A percentile compares a stretch with the other conserved stretches of the same genome.
Evolutionary conservation across 2,329 filamentous ascomycete genomes (phyloP).

Genomic region (Dactylellina cionopaga): DNA sequence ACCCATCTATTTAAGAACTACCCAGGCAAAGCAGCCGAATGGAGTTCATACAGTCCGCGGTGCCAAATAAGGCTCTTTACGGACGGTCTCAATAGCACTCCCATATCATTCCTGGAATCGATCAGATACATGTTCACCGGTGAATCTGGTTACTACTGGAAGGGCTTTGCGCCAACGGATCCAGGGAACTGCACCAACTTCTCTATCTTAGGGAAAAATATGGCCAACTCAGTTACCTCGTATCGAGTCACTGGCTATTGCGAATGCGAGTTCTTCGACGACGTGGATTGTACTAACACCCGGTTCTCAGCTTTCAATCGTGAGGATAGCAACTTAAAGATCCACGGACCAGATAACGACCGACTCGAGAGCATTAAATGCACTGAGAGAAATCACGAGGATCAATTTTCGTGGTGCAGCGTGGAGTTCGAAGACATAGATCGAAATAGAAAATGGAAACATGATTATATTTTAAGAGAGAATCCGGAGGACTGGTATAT

Average conservation of each 20-base stretch:
- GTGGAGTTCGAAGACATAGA: background rate
- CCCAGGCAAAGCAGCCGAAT: too few species aligned
- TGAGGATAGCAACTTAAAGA: background rate
- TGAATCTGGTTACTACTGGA: too few species aligned
- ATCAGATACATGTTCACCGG: too few species aligned
- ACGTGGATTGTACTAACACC: background rate
- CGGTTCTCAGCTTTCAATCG: conserved; percentile 30
- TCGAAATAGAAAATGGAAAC: background rate
- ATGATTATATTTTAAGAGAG: background rate
- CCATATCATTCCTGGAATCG: too few species aligned
- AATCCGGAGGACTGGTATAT: background rate
- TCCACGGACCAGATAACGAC: conserved; percentile 10
- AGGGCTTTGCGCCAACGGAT: too few species aligned
- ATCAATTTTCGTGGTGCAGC: background rate
- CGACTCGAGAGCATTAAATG: conserved; percentile 20
- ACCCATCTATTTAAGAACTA: too few species aligned
- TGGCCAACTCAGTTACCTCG: background rate
- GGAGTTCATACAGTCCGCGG: too few species aligned
- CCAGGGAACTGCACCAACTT: background rate
- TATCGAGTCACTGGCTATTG: conserved; percentile 17
- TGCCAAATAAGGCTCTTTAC: too few species aligned
- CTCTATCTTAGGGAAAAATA: too few species aligned
- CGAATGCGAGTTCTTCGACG: conserved; percentile 33
- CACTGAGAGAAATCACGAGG: background rate
- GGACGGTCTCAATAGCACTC: too few species aligned